These are phyloP conservation scores for Backusella mclennaniae DNA, from an alignment of 192 early-diverging fungal genomes.

Conservation along the genomic window DNA sequence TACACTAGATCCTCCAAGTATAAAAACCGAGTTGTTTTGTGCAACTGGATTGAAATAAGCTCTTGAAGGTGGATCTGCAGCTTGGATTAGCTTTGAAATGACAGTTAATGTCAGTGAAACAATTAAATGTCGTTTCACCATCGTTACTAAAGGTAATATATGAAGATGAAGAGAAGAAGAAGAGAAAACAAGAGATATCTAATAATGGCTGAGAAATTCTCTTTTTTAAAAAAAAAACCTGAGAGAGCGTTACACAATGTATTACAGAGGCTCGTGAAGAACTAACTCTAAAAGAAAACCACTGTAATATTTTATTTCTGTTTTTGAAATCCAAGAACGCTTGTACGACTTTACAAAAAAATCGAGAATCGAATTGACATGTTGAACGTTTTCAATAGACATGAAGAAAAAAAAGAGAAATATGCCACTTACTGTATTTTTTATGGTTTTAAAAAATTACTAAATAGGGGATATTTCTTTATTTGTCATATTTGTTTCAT, in stretches of 20 bases:
- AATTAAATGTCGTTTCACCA: not conserved
- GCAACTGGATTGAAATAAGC: not conserved
- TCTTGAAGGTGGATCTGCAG: not conserved
- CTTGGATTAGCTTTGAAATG: not conserved
- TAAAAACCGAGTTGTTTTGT: constrained; percentile 3
- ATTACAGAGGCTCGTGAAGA: constrained; percentile 10
- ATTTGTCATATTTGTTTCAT: not conserved
- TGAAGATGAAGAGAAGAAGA: not conserved
- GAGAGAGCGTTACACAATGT: not conserved
- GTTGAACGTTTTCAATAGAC: not conserved
- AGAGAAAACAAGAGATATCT: not conserved
- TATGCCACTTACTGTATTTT: not conserved
- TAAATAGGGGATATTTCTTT: not conserved
- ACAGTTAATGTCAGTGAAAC: not conserved
- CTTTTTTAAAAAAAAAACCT: not conserved
- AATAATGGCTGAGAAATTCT: not conserved
- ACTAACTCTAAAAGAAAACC: constrained; percentile 1
- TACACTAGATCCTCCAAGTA: constrained; percentile 4
- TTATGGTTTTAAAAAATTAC: not conserved
- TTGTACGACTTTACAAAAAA: not conserved
- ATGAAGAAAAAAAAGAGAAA: not conserved
- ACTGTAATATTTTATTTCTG: constrained; percentile 3
- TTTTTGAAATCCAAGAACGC: not conserved
- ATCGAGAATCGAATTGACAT: not conserved
- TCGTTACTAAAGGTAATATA: not conserved